Conservation (phyloP, 83 land plant genomes). For the Picea mariana region DNA sequence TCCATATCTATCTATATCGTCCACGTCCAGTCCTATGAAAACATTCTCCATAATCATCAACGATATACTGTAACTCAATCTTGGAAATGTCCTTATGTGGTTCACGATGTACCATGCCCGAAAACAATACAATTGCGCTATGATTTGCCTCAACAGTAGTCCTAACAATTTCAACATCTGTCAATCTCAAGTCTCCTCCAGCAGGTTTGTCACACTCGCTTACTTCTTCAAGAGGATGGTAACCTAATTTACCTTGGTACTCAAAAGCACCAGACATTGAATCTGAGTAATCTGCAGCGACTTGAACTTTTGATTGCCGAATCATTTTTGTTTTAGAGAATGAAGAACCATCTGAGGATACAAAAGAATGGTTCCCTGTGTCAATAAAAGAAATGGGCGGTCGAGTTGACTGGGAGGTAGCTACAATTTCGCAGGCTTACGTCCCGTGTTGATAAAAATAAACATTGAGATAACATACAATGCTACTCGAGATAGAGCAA, state of each 20-base stretch:
- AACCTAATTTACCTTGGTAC: conserved; percentile 32
- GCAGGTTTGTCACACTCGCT: conserved; percentile 27
- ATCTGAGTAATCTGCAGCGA: conserved; percentile 74
- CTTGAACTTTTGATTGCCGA: conserved; percentile 36
- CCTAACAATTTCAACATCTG: conserved; percentile 72
- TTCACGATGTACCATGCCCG: conserved; percentile 52
- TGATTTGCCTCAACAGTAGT: conserved; percentile 64
- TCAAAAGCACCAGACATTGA: conserved; percentile 58
- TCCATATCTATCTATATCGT: too few relatives aligned
- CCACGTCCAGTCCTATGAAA: too few relatives aligned
- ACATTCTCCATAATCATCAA: too few relatives aligned
- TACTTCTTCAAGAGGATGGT: conserved; percentile 82
- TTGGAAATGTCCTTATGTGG: conserved; percentile 33
- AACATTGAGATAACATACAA: too few relatives aligned
- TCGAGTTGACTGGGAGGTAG: too few relatives aligned
- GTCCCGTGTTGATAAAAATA: too few relatives aligned
- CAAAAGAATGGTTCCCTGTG: too few relatives aligned
- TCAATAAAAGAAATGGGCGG: too few relatives aligned
- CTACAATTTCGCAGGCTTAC: too few relatives aligned
- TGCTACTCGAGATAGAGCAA: too few relatives aligned
- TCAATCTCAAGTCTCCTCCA: conserved; percentile 1
- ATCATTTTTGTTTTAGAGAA: conserved; percentile 23
- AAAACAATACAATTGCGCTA: conserved; percentile 50
- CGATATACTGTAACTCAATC: too few relatives aligned
- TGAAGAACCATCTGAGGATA: conserved; percentile 18